Percentiles rank a stretch among this genome's conserved stretches.
Conservation (phyloP, 1,284 basidiomycete genomes). For the Papiliotrema fonsecae region DNA sequence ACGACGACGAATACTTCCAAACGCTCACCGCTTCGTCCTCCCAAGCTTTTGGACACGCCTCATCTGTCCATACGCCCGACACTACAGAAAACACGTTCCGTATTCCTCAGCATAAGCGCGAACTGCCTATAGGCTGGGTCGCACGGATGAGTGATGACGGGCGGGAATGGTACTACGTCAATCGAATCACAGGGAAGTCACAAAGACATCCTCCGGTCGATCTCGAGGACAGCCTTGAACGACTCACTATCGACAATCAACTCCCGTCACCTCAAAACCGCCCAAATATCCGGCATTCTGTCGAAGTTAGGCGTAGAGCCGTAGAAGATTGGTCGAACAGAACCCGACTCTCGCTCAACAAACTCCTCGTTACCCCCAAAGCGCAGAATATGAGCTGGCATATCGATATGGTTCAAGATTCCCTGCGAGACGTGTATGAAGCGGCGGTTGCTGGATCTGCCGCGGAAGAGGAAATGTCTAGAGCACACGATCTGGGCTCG, state of each 20-base stretch:
- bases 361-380: conserved; percentile 7
- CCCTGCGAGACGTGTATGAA: conserved; percentile 37
- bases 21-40: background rate
- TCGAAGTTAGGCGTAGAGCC: conserved; percentile 17
- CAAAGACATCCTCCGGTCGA: conserved; percentile 49
- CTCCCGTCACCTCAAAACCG: no score
- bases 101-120: conserved; percentile 46
- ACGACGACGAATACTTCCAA: conserved; percentile 13
- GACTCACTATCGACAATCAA: conserved; percentile 7
- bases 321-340: conserved; percentile 22
- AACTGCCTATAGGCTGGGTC: conserved; percentile 71
- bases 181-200: conserved; percentile 64
- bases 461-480: conserved; percentile 37
- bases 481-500: conserved; percentile 24
- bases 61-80: conserved; percentile 1
- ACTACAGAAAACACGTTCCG: conserved; percentile 22
- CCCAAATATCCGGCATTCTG: conserved; percentile 7
- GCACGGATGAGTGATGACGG: conserved; percentile 76
- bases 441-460: conserved; percentile 36
- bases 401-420: conserved; percentile 30
- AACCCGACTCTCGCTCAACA: conserved; percentile 17
- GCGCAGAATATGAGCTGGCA: conserved; percentile 22
- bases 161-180: conserved; percentile 72
- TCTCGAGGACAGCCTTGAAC: conserved; percentile 5
- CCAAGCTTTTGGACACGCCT: conserved; percentile 1